phyloP scores from a whole-genome alignment of 148 eudicot genomes.

The Silene uniflora region DNA sequence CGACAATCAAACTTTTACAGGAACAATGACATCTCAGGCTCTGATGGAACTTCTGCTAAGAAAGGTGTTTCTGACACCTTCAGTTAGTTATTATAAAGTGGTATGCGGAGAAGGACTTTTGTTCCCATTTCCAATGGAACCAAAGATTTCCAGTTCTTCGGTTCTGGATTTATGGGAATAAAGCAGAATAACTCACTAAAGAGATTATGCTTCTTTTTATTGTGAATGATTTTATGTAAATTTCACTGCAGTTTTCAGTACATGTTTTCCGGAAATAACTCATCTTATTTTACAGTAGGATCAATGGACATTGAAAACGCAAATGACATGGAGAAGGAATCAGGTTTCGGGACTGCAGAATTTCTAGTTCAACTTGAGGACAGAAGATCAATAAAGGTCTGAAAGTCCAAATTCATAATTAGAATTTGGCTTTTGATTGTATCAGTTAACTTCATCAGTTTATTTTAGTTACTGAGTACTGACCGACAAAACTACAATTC shows the following conservation, averaged over 20 bases:
- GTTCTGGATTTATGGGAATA: no score
- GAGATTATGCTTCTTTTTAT: no score
- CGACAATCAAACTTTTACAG: constrained; percentile 36
- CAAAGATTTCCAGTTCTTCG: no score
- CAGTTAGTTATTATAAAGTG: neutral
- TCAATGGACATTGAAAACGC: constrained; percentile 44
- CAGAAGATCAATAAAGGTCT: constrained; percentile 67
- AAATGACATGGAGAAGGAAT: constrained; percentile 27
- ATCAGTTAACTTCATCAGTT: neutral
- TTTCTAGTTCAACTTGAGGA: constrained; percentile 75
- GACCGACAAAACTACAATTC: constrained; percentile 1
- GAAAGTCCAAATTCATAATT: neutral
- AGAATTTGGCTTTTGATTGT: neutral
- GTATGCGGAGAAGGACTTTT: neutral
- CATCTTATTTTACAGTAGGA: constrained; percentile 5
- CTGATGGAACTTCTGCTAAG: constrained; percentile 27
- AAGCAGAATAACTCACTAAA: no score
- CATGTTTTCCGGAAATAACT: neutral
- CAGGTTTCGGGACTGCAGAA: constrained; percentile 65
- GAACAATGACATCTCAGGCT: constrained; percentile 24
- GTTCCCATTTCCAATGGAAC: no score
- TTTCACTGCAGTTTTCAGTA: no score
- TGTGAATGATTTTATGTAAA: no score
- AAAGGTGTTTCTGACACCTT: constrained; percentile 28
- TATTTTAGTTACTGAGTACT: neutral